These are phyloP conservation scores for Rhodotorula sp. DNA, from an alignment of 1,284 basidiomycete species.

Conservation along the genomic window DNA sequence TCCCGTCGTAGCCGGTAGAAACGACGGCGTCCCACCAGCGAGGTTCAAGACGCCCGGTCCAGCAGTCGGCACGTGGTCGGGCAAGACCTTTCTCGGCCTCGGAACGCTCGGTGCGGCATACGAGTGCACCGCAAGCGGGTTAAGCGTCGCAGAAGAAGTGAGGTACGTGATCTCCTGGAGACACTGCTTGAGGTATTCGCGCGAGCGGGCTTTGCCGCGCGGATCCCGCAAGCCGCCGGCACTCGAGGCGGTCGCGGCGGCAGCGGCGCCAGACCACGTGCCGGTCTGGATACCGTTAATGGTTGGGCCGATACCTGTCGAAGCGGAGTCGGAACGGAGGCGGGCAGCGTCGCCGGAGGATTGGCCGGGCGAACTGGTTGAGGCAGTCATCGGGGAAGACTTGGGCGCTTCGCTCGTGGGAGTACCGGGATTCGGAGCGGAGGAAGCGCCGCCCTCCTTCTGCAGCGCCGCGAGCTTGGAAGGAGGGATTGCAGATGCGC, in stretches of 20 bases:
- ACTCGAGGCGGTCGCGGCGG: conserved; percentile 40
- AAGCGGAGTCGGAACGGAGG: not conserved
- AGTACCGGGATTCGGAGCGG: not conserved
- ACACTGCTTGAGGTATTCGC: conserved; percentile 98
- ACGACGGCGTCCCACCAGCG: not conserved
- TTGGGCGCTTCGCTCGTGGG: conserved; percentile 4
- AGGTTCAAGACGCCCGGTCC: conserved; percentile 31
- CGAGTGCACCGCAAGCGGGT: conserved; percentile 69
- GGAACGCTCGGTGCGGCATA: conserved; percentile 41
- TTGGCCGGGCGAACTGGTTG: conserved; percentile 9
- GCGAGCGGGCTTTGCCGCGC: conserved; percentile 86
- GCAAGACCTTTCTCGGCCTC: conserved; percentile 43
- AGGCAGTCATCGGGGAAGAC: conserved; percentile 6
- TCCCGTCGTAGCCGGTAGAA: not conserved
- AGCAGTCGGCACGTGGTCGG: conserved; percentile 29
- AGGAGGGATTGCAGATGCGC: conserved; percentile 16
- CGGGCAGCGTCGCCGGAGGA: not conserved
- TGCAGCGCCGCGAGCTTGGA: conserved; percentile 28
- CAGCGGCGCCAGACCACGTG: conserved; percentile 22
- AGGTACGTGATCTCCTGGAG: conserved; percentile 97
- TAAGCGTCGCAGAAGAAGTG: conserved; percentile 93
- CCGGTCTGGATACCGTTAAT: conserved; percentile 6
- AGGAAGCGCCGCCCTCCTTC: not conserved
- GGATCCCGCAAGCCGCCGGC: conserved; percentile 70
- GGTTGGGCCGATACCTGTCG: not conserved